Evolutionary conservation across 176 grass and related monocot species (phyloP).

Genomic region (Triticum turgidum): DNA sequence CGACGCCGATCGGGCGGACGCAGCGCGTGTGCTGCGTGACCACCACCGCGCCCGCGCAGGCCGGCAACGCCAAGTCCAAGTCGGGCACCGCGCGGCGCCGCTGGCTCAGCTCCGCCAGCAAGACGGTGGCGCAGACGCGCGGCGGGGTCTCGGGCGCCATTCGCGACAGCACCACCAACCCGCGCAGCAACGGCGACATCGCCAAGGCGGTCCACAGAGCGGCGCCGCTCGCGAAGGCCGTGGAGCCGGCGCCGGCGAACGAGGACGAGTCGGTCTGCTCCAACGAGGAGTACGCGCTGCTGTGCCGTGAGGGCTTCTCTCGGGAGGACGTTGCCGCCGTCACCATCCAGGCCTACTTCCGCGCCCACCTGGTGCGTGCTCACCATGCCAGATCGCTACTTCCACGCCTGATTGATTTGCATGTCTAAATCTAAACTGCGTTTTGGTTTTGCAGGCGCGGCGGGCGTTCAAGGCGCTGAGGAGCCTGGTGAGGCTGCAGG

Average conservation of each 20-base stretch:
- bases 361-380: constrained; percentile 59
- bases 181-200: background rate
- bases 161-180: background rate
- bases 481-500: constrained; percentile 94
- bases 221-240: background rate
- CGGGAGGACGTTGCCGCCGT: constrained; percentile 75
- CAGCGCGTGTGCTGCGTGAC: constrained; percentile 45
- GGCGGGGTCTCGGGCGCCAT: background rate
- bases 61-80: constrained; percentile 26
- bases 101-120: constrained; percentile 41
- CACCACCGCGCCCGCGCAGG: background rate
- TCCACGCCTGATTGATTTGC: background rate
- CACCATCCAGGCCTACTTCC: constrained; percentile 81
- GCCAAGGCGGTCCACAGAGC: constrained; percentile 7
- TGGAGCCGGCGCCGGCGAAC: background rate
- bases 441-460: constrained; percentile 52
- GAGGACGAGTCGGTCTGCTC: constrained; percentile 39
- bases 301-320: constrained; percentile 62
- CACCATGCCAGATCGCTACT: background rate
- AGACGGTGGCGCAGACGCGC: constrained; percentile 23
- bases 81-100: constrained; percentile 18
- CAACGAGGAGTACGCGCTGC: constrained; percentile 60
- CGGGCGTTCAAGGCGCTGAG: constrained; percentile 75
- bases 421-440: background rate
- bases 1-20: constrained; percentile 25